phyloP scores from a whole-genome alignment of 2,329 filamentous ascomycete genomes.

The Venturia aucupariae region DNA sequence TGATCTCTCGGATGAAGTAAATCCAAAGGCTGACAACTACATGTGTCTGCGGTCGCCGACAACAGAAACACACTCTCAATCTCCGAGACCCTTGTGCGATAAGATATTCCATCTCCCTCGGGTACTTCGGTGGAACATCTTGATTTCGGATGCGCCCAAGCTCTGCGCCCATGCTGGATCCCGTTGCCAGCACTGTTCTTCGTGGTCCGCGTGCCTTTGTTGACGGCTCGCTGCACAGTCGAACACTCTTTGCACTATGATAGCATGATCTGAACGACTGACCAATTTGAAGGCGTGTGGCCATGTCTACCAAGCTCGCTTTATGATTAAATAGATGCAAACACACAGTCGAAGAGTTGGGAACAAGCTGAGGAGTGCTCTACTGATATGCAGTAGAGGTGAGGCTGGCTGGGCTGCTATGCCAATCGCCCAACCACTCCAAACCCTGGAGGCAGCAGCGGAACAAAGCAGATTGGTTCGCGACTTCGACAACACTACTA shows the following conservation, averaged over 20 bases:
- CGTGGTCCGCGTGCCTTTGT: not conserved
- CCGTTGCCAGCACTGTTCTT: not conserved
- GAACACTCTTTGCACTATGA: not conserved
- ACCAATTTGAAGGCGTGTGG: not conserved
- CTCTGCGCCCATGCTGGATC: not conserved
- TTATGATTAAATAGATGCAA: not conserved
- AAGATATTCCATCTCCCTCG: not conserved
- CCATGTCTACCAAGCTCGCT: not conserved
- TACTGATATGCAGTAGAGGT: not conserved
- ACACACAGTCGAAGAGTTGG: not conserved
- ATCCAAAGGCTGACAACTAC: not conserved
- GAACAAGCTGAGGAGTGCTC: not conserved
- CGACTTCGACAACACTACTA: too few relatives aligned
- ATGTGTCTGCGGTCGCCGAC: not conserved
- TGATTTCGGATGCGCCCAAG: not conserved
- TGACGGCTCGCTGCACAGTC: not conserved
- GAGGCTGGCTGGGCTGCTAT: too few relatives aligned
- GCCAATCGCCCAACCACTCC: not conserved
- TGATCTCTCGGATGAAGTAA: not conserved
- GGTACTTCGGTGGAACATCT: not conserved
- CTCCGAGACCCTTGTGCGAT: not conserved
- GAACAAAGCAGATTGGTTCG: not conserved
- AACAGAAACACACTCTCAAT: not conserved
- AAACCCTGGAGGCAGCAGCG: not conserved
- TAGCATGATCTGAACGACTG: not conserved